A percentile compares a stretch with the other conserved stretches of the same genome.
phyloP scores from a whole-genome alignment of 179 eudicot genomes.

The Camellia oleifera region DNA sequence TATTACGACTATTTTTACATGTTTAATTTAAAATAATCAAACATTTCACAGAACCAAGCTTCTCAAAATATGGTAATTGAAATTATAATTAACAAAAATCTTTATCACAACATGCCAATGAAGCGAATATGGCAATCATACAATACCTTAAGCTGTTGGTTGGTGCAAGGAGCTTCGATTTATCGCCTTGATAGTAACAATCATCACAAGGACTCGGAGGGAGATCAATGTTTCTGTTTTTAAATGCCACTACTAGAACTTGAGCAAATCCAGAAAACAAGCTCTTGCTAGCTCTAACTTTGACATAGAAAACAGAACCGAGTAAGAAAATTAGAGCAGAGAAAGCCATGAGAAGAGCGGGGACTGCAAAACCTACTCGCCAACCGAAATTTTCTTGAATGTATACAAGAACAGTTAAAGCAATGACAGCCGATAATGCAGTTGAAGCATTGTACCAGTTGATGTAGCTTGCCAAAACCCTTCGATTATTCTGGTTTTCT shows the following conservation, averaged over 20 bases:
- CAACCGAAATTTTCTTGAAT: slow-evolving; percentile 41
- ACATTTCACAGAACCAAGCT: too few species aligned
- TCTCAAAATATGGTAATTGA: too few species aligned
- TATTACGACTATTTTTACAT: too few species aligned
- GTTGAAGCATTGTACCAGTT: slow-evolving; percentile 34
- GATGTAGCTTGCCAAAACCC: slow-evolving; percentile 27
- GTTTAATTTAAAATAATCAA: too few species aligned
- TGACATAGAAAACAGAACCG: slow-evolving; percentile 30
- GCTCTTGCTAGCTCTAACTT: slow-evolving; percentile 21
- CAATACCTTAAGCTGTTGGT: neutral
- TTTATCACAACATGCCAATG: too few species aligned
- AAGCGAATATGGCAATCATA: too few species aligned
- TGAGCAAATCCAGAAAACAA: slow-evolving; percentile 26
- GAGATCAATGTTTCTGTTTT: slow-evolving; percentile 17
- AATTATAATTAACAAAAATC: too few species aligned
- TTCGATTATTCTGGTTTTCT: slow-evolving; percentile 19
- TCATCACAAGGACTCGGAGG: neutral
- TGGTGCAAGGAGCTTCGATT: neutral
- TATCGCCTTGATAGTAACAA: neutral
- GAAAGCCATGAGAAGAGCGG: slow-evolving; percentile 29
- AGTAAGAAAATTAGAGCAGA: slow-evolving; percentile 20
- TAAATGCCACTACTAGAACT: slow-evolving; percentile 26
- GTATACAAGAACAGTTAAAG: slow-evolving; percentile 29
- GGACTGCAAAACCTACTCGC: slow-evolving; percentile 41
- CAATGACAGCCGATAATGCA: slow-evolving; percentile 21